Base-by-base conservation (phyloP, 2,329 filamentous ascomycete species). In the Simplicillium sp. region DNA sequence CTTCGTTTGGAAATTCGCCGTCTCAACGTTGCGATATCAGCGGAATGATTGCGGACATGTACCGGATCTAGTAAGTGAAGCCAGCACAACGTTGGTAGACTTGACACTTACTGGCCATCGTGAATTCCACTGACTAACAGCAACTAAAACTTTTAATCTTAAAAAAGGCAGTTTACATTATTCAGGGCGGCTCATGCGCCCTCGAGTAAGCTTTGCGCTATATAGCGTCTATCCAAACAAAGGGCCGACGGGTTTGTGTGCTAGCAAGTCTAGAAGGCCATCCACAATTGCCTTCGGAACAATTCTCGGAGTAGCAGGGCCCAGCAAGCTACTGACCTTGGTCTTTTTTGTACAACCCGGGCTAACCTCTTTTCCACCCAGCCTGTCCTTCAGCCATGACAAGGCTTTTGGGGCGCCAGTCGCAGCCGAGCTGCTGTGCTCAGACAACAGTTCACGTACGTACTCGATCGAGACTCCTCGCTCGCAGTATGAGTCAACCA, bases 381-480 rank as follows among this genome's bases (percentile, higher is more conserved):
- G 34, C 13, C 34, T 25, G 2, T 37, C 18, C 4, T 37, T 36
- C 3, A 43, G 18, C 41, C 41, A 43, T 15, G 37, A 36, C 31
- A 43, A 34, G 6, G 41, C 41, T 9, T 31, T 33, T 15, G 41
- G 37, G 20, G 41, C 41, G 16, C 33, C 37, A 8, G 28, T 20
- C 9, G 34, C 37, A n/a, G 37, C 37, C 7, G 25, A 20, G 12
- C 11, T 13, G n/a, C 41, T 37, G 12, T 43, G 41, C 14, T 39
- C 34, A 6, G 41, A 39, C n/a, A 37, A 11, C 13, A 39, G 28
- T 8, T 43, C 41, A 4, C 41, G 41, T 7, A 28, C 16, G 12
- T 43, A 43, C 37, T 43, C 37, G 14, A 39, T 37, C 13, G 34
- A 18, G 14, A 29, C 41, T 7, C 41, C 41, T 11, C 13, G 17